A percentile compares a stretch with the other conserved stretches of the same genome.
Evolutionary conservation across 495 filamentous ascomycete genomes (phyloP).

Genomic region (Penicillium flavigenum): DNA sequence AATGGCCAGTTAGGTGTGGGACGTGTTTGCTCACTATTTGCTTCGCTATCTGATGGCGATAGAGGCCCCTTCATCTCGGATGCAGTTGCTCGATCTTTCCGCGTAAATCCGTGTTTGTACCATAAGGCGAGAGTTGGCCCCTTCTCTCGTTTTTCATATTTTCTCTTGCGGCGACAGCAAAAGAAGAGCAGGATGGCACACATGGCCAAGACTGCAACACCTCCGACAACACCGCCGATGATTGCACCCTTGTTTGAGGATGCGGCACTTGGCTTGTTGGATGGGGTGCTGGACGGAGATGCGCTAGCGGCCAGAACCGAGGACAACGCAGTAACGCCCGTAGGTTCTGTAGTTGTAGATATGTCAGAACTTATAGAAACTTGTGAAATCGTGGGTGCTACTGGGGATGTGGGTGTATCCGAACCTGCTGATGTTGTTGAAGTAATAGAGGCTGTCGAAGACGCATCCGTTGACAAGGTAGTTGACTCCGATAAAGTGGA

Average conservation of each 20-base stretch:
- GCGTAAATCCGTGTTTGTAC: not conserved
- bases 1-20: not conserved
- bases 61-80: not conserved
- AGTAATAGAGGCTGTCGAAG: not conserved
- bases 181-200: slow-evolving; percentile 21
- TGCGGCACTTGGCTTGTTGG: slow-evolving; percentile 1
- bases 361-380: not conserved
- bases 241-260: slow-evolving; percentile 16
- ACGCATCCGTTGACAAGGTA: not conserved
- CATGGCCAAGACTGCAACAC: slow-evolving; percentile 22
- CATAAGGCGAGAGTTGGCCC: slow-evolving; percentile 10
- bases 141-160: slow-evolving; percentile 1
- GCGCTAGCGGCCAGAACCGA: not conserved
- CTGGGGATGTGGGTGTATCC: not conserved
- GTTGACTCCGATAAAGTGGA: slow-evolving; percentile 1
- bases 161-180: slow-evolving; percentile 27
- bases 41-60: slow-evolving; percentile 7
- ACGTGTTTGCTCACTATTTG: not conserved
- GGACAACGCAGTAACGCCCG: not conserved
- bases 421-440: not conserved
- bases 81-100: slow-evolving; percentile 7
- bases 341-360: not conserved
- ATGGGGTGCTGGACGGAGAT: slow-evolving; percentile 6
- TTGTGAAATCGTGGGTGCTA: not conserved
- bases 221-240: slow-evolving; percentile 35